Base-by-base conservation (phyloP, 371 early-diverging fungal species). In the Syncephalastrum racemosum region DNA sequence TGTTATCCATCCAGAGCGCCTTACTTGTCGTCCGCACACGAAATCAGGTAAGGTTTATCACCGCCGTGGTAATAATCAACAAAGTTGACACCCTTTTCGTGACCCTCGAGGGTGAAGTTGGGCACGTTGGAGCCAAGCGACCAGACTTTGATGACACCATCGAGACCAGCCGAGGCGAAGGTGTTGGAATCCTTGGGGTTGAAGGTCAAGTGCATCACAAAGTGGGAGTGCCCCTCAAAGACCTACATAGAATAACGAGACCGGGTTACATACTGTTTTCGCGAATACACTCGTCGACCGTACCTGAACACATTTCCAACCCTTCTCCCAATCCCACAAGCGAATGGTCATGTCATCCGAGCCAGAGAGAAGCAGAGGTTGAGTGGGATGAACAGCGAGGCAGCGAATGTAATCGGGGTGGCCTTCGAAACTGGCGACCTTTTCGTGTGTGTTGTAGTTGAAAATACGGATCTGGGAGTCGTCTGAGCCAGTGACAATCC, bases 281-380 rank as follows among this genome's bases (percentile, higher is more conserved):
- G 19, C 22, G 22, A 14, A 8, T 43, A 10, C 10, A 20, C 10
- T 20, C n/a, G 20, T 47, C 20, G 42, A 56, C 53, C 53, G 39
- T 60, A 90, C 90, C 82, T 93, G 93, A 55, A 93, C 80, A 75
- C 95, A 91, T 65, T 89, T 93, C 96, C 99, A 98, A 61, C 91
- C 92, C 71, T 95, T 96, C 44, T 99, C 99, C 95, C 96, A 96
- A 72, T 99, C 96, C 99, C 99, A 99, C 55, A 99, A 81, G 72
- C 97, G 98, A 68, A 99, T 95, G 16, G 92, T 85, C 89, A 93
- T 93, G 70, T 99, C 99, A 71, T 99, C 99, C 14, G 97, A 93
- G 52, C 96, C 91, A 8, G 98, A 92, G 46, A 98, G 81, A 48
- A 99, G 81, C 50, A 88, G 88, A 16, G 95, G 90, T 61, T 91